Percentiles rank a stretch among this genome's conserved stretches.
These are phyloP conservation scores for Takashimella koratensis DNA, from an alignment of 1,284 basidiomycete genomes.

Conservation along the genomic window DNA sequence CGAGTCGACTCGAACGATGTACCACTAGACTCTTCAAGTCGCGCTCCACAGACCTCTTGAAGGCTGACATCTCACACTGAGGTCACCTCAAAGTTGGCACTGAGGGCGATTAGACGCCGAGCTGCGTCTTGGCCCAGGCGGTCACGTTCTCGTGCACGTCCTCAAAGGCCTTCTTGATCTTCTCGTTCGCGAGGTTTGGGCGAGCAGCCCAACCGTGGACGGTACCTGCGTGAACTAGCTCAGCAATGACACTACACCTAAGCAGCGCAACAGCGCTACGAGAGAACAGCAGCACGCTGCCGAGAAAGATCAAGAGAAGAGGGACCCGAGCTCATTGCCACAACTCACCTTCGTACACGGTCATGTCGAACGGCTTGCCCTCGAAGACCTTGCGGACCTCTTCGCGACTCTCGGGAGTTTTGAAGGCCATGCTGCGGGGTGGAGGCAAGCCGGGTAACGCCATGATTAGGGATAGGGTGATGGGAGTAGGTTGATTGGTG, in stretches of 20 bases:
- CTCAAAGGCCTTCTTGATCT: constrained; percentile 56
- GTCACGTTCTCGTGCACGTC: constrained; percentile 52
- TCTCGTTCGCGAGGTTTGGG: constrained; percentile 53
- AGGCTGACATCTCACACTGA: too few relatives aligned
- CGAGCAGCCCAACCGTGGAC: constrained; percentile 59
- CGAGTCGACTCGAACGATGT: too few relatives aligned
- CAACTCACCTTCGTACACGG: constrained; percentile 55
- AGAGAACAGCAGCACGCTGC: too few relatives aligned
- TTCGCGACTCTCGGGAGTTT: neutral
- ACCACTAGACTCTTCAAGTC: too few relatives aligned
- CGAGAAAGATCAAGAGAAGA: too few relatives aligned
- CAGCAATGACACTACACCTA: neutral
- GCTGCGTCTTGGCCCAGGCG: constrained; percentile 50
- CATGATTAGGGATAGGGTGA: too few relatives aligned
- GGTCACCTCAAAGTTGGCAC: neutral
- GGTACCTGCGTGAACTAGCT: constrained; percentile 51
- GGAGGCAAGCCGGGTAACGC: too few relatives aligned
- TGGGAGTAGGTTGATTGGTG: too few relatives aligned
- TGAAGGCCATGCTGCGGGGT: too few relatives aligned
- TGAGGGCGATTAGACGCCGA: constrained; percentile 4
- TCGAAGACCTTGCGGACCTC: constrained; percentile 44
- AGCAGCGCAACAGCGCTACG: neutral
- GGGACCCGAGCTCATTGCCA: too few relatives aligned
- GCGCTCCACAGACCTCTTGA: too few relatives aligned
- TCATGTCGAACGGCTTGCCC: constrained; percentile 55